phyloP scores from a whole-genome alignment of 1,284 basidiomycete genomes.

The Cryptococcus sp. region DNA sequence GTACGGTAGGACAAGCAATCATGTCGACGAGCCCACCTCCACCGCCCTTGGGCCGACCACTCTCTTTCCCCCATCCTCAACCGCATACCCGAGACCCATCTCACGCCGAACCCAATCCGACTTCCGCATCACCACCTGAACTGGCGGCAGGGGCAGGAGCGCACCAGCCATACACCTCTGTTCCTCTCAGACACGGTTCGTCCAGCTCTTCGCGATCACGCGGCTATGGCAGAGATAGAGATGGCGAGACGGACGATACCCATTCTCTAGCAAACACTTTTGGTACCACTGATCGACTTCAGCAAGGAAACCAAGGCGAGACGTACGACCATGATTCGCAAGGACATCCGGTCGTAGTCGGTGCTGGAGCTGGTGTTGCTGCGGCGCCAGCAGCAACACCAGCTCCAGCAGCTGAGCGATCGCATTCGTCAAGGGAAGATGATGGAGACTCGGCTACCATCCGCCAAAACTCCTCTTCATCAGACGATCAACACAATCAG shows the following conservation, averaged over 20 bases:
- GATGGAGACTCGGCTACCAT: not conserved
- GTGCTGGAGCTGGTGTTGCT: too few species aligned
- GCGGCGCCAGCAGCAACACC: too few species aligned
- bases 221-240: not conserved
- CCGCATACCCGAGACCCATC: not conserved
- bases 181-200: constrained; percentile 6
- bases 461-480: not conserved
- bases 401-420: not conserved
- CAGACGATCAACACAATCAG: not conserved
- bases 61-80: not conserved
- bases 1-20: too few species aligned
- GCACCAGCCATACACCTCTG: not conserved
- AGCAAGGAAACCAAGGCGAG: not conserved
- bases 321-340: too few species aligned
- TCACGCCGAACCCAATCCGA: not conserved
- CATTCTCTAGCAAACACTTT: constrained; percentile 13
- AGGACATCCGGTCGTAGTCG: too few species aligned
- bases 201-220: not conserved
- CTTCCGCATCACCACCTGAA: not conserved
- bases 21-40: too few species aligned
- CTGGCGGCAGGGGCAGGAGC: too few species aligned
- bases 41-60: too few species aligned
- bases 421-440: not conserved
- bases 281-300: constrained; percentile 2
- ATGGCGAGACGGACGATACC: constrained; percentile 5